phyloP scores from a whole-genome alignment of 129 eudicot genomes.

The Escallonia herrerae region DNA sequence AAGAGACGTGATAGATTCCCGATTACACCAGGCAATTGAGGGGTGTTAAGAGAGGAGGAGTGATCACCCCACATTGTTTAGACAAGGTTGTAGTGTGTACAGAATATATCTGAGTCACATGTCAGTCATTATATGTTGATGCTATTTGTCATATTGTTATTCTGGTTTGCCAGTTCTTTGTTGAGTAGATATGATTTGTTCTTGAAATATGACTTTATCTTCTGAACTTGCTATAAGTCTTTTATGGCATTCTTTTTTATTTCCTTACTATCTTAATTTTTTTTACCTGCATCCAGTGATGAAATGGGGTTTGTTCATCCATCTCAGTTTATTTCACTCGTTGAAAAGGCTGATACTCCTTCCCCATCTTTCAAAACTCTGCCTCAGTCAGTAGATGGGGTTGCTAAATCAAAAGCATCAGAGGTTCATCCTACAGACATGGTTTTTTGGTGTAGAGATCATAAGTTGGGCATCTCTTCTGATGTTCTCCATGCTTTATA shows the following conservation, averaged over 20 bases:
- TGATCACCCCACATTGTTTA: not conserved
- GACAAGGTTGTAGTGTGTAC: not conserved
- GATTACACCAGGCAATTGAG: not conserved
- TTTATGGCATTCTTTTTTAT: not conserved
- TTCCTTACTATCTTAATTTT: constrained; percentile 2
- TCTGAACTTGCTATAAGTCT: not conserved
- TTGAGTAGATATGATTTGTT: not conserved
- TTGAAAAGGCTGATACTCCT: constrained; percentile 25
- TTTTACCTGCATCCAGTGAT: constrained; percentile 44
- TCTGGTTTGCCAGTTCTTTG: not conserved
- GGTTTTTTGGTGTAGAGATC: constrained; percentile 68
- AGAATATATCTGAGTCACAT: not conserved
- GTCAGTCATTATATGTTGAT: not conserved
- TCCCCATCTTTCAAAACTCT: constrained; percentile 15
- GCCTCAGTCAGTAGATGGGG: constrained; percentile 19
- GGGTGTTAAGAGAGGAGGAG: not conserved
- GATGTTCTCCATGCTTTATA: constrained; percentile 48
- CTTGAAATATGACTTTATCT: not conserved
- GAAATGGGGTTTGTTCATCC: constrained; percentile 95
- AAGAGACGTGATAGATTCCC: not conserved
- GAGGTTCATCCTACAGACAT: constrained; percentile 16
- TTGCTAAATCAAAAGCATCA: constrained; percentile 4
- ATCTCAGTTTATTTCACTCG: constrained; percentile 53
- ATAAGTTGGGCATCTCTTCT: constrained; percentile 86
- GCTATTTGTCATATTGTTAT: not conserved